A percentile compares a stretch with the other conserved stretches of the same genome.
Evolutionary conservation across 2,329 filamentous ascomycete species (phyloP).

Genomic region (Trichoderma koningiopsis): DNA sequence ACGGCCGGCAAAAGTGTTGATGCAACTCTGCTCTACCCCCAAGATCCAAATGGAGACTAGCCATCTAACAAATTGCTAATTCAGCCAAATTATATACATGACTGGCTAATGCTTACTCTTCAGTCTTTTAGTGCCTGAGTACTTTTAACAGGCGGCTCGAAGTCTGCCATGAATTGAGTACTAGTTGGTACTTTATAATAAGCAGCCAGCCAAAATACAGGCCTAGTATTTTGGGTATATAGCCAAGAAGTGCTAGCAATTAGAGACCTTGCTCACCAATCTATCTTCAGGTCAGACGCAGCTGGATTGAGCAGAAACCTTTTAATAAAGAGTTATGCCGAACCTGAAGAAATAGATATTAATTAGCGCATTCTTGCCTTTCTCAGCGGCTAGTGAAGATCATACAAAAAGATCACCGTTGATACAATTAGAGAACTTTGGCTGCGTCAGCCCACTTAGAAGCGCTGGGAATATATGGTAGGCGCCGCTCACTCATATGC

Average conservation of each 20-base stretch:
- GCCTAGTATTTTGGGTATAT: not conserved
- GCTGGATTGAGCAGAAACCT: too few relatives aligned
- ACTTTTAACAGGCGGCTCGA: not conserved
- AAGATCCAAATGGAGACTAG: not conserved
- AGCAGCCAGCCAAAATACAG: not conserved
- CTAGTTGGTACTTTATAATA: not conserved
- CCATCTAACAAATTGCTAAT: not conserved
- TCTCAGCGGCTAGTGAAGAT: too few relatives aligned
- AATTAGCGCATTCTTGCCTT: too few relatives aligned
- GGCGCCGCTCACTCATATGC: too few relatives aligned
- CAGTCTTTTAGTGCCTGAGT: not conserved
- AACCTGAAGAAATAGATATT: too few relatives aligned
- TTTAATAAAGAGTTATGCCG: too few relatives aligned
- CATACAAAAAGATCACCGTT: too few relatives aligned
- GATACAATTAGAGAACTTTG: too few relatives aligned
- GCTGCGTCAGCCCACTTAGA: too few relatives aligned
- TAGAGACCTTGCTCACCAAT: not conserved
- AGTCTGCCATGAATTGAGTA: not conserved
- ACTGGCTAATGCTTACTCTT: not conserved
- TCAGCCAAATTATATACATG: constrained; percentile 11
- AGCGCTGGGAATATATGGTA: too few relatives aligned
- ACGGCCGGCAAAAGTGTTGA: constrained; percentile 11
- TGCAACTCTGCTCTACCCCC: not conserved
- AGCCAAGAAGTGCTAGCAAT: not conserved
- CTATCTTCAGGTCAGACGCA: too few relatives aligned